Evolutionary conservation across 495 filamentous ascomycete species (phyloP).

Genomic region (Penicillium waksmanii): DNA sequence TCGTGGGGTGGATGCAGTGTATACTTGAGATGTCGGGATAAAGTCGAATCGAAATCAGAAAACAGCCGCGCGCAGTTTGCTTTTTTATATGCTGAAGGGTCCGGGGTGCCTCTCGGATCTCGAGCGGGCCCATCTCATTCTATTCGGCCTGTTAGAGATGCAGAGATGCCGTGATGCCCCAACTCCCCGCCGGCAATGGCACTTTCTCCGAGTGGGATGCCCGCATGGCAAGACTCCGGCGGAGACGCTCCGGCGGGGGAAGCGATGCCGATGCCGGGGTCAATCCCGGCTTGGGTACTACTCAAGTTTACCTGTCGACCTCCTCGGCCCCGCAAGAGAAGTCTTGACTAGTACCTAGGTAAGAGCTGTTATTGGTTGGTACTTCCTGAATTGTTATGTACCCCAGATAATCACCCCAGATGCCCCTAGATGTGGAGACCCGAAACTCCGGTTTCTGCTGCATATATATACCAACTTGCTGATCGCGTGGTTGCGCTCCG

Average conservation of each 20-base stretch:
- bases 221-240: slow-evolving; percentile 22
- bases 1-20: background rate
- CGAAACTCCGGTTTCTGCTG: slow-evolving; percentile 2
- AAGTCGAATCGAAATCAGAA: no score
- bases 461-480: slow-evolving; percentile 12
- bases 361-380: no score
- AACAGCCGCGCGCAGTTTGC: no score
- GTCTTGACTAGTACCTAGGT: background rate
- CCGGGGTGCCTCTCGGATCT: slow-evolving; percentile 11
- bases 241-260: slow-evolving; percentile 26
- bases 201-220: slow-evolving; percentile 18
- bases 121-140: background rate
- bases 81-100: no score
- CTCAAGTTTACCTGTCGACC: background rate
- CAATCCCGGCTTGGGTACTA: background rate
- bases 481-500: background rate
- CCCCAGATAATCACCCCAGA: slow-evolving; percentile 6
- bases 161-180: no score
- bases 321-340: background rate
- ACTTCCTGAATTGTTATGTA: background rate
- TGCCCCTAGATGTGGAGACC: slow-evolving; percentile 22
- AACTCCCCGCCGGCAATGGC: background rate
- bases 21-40: background rate
- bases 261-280: background rate
- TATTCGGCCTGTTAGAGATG: background rate